phyloP scores from a whole-genome alignment of 495 filamentous ascomycete species.

The Aspergillus funiculosus region DNA sequence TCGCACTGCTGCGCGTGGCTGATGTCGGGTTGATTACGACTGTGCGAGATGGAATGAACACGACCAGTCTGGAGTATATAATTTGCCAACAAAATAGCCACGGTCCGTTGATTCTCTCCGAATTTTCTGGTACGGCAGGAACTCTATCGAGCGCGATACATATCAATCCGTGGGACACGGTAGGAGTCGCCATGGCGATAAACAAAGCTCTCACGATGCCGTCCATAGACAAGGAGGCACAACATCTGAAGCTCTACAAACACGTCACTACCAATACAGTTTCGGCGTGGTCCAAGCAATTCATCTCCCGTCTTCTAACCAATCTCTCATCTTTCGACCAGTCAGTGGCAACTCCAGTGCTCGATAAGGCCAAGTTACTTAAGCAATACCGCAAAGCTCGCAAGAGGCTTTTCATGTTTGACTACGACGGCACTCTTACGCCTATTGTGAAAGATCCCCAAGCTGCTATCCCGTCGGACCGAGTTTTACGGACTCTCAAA shows the following conservation, averaged over 20 bases:
- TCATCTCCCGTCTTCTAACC: slow-evolving; percentile 65
- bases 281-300: slow-evolving; percentile 72
- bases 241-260: slow-evolving; percentile 57
- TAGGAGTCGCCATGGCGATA: slow-evolving; percentile 73
- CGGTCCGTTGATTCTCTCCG: slow-evolving; percentile 84
- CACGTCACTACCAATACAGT: slow-evolving; percentile 81
- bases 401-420: slow-evolving; percentile 90
- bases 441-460: slow-evolving; percentile 87
- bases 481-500: slow-evolving; percentile 71
- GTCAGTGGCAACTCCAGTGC: slow-evolving; percentile 68
- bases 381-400: slow-evolving; percentile 63
- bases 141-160: slow-evolving; percentile 79
- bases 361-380: slow-evolving; percentile 66
- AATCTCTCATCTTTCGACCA: slow-evolving; percentile 72
- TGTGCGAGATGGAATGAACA: slow-evolving; percentile 95
- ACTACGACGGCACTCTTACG: slow-evolving; percentile 97
- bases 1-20: slow-evolving; percentile 77
- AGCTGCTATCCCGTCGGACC: slow-evolving; percentile 78
- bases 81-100: slow-evolving; percentile 80
- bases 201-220: slow-evolving; percentile 72
- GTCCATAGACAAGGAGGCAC: slow-evolving; percentile 48
- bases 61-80: slow-evolving; percentile 87
- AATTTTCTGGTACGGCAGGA: slow-evolving; percentile 91
- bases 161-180: slow-evolving; percentile 90
- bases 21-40: slow-evolving; percentile 89